Evolutionary conservation across 2,329 filamentous ascomycete species (phyloP).

Genomic region (Mariannaea elegans): DNA sequence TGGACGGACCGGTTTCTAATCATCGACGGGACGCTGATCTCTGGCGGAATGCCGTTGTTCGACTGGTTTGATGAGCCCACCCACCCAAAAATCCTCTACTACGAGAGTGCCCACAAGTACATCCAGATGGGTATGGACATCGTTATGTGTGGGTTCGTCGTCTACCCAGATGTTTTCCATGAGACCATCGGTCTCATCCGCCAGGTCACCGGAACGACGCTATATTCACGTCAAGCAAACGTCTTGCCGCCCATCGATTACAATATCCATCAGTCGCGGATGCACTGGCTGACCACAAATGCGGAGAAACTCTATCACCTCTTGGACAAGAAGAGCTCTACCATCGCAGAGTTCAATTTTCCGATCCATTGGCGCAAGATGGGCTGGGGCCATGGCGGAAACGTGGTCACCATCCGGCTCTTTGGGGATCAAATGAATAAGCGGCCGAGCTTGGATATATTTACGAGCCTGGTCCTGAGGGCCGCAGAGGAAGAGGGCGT

Average conservation of each 20-base stretch:
- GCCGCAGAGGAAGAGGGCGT: slow-evolving; percentile 28
- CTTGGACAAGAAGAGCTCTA: slow-evolving; percentile 16
- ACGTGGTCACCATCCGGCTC: slow-evolving; percentile 28
- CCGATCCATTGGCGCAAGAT: slow-evolving; percentile 27
- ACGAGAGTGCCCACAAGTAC: slow-evolving; percentile 24
- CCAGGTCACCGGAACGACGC: slow-evolving; percentile 21
- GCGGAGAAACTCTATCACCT: slow-evolving; percentile 20
- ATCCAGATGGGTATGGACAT: slow-evolving; percentile 26
- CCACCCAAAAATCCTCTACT: slow-evolving; percentile 21
- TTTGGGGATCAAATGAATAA: slow-evolving; percentile 29
- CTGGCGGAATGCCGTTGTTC: slow-evolving; percentile 18
- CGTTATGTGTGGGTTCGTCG: slow-evolving; percentile 22
- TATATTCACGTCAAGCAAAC: slow-evolving; percentile 23
- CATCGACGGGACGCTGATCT: slow-evolving; percentile 19
- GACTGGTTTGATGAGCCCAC: slow-evolving; percentile 21
- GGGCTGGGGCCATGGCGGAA: slow-evolving; percentile 30
- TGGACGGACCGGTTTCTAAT: slow-evolving; percentile 20
- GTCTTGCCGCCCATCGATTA: slow-evolving; percentile 23
- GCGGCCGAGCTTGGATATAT: slow-evolving; percentile 25
- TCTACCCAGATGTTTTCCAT: slow-evolving; percentile 18
- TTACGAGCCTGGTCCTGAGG: slow-evolving; percentile 22
- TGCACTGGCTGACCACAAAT: slow-evolving; percentile 22
- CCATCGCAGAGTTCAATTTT: slow-evolving; percentile 22
- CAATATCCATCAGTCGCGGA: slow-evolving; percentile 19
- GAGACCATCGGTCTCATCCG: slow-evolving; percentile 23